Evolutionary conservation across 179 eudicot genomes (phyloP).

Genomic region (Silene noctiflora): DNA sequence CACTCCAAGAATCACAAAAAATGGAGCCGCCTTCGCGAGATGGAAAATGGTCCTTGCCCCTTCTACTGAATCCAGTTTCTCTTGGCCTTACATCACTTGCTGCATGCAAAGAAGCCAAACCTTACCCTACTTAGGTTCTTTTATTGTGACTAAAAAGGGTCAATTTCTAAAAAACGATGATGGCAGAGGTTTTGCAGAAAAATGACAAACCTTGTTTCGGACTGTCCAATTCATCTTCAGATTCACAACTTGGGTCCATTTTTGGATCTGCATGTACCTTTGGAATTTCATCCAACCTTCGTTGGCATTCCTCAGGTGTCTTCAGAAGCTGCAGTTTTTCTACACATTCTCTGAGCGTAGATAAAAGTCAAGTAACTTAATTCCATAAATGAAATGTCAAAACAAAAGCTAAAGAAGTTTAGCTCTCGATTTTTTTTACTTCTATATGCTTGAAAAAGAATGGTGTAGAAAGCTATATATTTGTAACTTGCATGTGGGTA

Average conservation of each 20-base stretch:
- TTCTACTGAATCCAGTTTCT: constrained; percentile 53
- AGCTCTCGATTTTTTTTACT: background rate
- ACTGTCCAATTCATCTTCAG: constrained; percentile 62
- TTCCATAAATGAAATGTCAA: background rate
- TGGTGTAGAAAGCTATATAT: background rate
- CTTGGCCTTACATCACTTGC: constrained; percentile 45
- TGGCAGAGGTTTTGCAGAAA: background rate
- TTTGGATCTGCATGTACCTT: constrained; percentile 90
- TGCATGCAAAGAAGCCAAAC: constrained; percentile 34
- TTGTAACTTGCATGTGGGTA: background rate
- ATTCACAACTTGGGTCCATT: constrained; percentile 84
- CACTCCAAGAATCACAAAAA: constrained; percentile 59
- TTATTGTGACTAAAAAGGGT: background rate
- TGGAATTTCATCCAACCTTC: constrained; percentile 85
- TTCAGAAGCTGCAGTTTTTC: constrained; percentile 89
- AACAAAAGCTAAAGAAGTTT: background rate
- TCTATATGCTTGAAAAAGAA: background rate
- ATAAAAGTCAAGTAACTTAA: constrained; percentile 52
- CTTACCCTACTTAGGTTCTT: background rate
- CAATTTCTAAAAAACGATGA: background rate
- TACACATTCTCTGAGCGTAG: constrained; percentile 96
- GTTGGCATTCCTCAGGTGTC: constrained; percentile 89
- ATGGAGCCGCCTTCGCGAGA: constrained; percentile 31
- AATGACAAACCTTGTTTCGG: constrained; percentile 39
- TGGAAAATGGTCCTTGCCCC: constrained; percentile 56